phyloP scores from a whole-genome alignment of 768 basidiomycete species.

The Mycena haematopus region DNA sequence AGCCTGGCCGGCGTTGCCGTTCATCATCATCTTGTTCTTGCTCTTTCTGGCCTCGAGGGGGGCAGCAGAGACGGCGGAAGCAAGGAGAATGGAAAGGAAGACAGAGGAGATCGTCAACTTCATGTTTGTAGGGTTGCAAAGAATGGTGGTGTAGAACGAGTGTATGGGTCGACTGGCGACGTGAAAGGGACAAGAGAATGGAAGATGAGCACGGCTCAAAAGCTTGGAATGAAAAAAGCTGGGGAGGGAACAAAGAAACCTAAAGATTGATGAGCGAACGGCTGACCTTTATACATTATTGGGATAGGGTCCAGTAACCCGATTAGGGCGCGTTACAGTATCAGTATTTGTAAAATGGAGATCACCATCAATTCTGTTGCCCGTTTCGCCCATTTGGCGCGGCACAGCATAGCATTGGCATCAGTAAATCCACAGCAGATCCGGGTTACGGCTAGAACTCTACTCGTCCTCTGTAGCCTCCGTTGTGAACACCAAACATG shows the following conservation, averaged over 20 bases:
- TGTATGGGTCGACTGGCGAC: conserved; percentile 30
- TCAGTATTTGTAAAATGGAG: background rate
- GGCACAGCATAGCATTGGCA: background rate
- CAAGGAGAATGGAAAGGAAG: conserved; percentile 29
- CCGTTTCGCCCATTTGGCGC: conserved; percentile 6
- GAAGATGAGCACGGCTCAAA: conserved; percentile 30
- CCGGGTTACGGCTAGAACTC: background rate
- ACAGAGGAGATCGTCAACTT: conserved; percentile 32
- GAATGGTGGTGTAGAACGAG: conserved; percentile 23
- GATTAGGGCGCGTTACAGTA: background rate
- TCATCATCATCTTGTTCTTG: conserved; percentile 28
- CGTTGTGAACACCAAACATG: conserved; percentile 83
- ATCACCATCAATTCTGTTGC: conserved; percentile 18
- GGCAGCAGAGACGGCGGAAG: conserved; percentile 24
- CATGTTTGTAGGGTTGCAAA: conserved; percentile 24
- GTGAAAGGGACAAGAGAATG: conserved; percentile 24
- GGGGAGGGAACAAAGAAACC: conserved; percentile 26
- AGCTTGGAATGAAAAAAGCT: conserved; percentile 15
- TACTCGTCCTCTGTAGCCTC: conserved; percentile 50
- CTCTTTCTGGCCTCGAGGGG: conserved; percentile 15
- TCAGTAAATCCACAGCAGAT: background rate
- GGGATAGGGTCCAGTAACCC: background rate
- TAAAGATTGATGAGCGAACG: background rate
- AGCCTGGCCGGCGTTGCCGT: background rate
- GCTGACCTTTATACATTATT: conserved; percentile 20